A percentile compares a stretch with the other conserved stretches of the same genome.
phyloP scores from a whole-genome alignment of 768 basidiomycete species.

The Grammothele lineata region DNA sequence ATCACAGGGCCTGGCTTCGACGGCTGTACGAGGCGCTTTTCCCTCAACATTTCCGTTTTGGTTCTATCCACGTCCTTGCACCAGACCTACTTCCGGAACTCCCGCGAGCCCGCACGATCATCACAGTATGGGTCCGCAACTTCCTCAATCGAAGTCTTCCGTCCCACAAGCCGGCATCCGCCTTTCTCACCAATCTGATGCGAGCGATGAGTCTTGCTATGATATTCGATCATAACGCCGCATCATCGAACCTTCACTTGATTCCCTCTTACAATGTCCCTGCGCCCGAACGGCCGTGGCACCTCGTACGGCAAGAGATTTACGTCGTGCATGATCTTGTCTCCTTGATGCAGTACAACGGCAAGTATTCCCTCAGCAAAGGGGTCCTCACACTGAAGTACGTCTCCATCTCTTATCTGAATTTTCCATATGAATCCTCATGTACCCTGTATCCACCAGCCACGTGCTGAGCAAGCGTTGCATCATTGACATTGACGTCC shows the following conservation, averaged over 20 bases:
- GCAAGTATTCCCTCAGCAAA: not conserved
- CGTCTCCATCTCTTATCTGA: not conserved
- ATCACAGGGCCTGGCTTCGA: slow-evolving; percentile 46
- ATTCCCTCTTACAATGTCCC: slow-evolving; percentile 23
- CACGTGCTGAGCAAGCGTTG: slow-evolving; percentile 36
- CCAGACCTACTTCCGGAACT: slow-evolving; percentile 36
- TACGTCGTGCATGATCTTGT: slow-evolving; percentile 32
- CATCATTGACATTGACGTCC: slow-evolving; percentile 40
- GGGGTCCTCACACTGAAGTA: slow-evolving; percentile 14
- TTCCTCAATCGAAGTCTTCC: slow-evolving; percentile 33
- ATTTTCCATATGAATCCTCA: not conserved
- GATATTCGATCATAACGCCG: slow-evolving; percentile 34
- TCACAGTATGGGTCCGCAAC: slow-evolving; percentile 44
- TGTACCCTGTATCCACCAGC: slow-evolving; percentile 32
- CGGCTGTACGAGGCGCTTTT: slow-evolving; percentile 46
- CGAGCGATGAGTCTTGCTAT: slow-evolving; percentile 35
- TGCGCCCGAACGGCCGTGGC: not conserved
- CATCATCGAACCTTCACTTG: slow-evolving; percentile 32
- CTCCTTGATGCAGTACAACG: slow-evolving; percentile 33
- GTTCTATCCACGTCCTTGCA: slow-evolving; percentile 36
- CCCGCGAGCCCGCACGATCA: slow-evolving; percentile 29
- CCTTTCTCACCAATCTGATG: slow-evolving; percentile 39
- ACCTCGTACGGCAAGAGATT: slow-evolving; percentile 9
- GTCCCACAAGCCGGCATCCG: not conserved
- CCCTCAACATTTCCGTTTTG: slow-evolving; percentile 44